Evolutionary conservation across 371 early-diverging fungal genomes (phyloP).

Genomic region (Batkoa obscura): DNA sequence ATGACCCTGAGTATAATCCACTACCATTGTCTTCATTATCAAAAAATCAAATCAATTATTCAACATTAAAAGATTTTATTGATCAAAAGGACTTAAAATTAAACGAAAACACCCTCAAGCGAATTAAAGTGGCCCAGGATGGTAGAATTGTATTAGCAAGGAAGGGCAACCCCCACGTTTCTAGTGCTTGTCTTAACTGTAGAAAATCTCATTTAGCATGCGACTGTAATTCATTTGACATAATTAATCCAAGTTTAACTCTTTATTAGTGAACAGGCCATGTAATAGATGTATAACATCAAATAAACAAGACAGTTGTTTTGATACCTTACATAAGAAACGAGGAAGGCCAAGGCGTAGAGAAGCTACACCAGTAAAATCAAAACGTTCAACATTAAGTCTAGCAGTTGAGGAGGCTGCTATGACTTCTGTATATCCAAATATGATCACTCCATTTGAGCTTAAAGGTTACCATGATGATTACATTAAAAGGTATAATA

Average conservation of each 20-base stretch:
- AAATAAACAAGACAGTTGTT: conserved; percentile 50
- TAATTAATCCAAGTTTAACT: not conserved
- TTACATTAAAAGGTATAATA: too few relatives aligned
- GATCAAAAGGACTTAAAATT: too few relatives aligned
- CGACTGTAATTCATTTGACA: conserved; percentile 14
- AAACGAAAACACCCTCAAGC: too few relatives aligned
- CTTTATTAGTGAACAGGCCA: conserved; percentile 34
- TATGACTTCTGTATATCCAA: not conserved
- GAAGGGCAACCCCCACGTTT: conserved; percentile 15
- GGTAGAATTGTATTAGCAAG: not conserved
- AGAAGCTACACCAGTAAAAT: not conserved
- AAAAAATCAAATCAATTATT: too few relatives aligned
- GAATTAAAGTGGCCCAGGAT: too few relatives aligned
- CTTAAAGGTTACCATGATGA: too few relatives aligned
- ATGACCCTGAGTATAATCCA: too few relatives aligned
- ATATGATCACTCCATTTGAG: too few relatives aligned
- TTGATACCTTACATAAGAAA: conserved; percentile 61
- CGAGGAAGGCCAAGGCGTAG: conserved; percentile 49
- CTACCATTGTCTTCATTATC: too few relatives aligned
- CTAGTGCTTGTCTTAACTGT: conserved; percentile 39
- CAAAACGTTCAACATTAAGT: not conserved
- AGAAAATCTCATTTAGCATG: conserved; percentile 47
- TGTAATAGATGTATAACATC: conserved; percentile 54
- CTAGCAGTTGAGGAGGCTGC: not conserved
- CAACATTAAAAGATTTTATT: too few relatives aligned